Base-by-base conservation (phyloP, 2,329 filamentous ascomycete species). In the Sarocladium oryzae region DNA sequence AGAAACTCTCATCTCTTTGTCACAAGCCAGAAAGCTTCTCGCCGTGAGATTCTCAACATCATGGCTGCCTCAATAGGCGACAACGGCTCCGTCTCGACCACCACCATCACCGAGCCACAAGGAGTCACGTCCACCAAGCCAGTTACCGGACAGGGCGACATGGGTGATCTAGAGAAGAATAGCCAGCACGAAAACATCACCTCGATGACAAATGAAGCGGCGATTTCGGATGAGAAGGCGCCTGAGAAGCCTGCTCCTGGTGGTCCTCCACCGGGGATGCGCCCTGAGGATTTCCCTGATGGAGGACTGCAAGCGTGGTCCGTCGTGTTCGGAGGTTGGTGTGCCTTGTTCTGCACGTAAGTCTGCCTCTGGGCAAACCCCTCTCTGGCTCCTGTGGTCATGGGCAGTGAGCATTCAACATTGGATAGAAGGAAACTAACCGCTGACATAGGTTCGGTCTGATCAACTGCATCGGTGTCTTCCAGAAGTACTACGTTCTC, bases 401-500 rank as follows among this genome's bases (percentile, higher is more conserved):
- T n/a, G n/a, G n/a, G n/a, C n/a, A n/a, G n/a, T n/a, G n/a, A n/a
- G n/a, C n/a, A n/a, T n/a, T n/a, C n/a, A n/a, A n/a, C n/a, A n/a
- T n/a, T n/a, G n/a, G n/a, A n/a, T n/a, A n/a, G n/a, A n/a, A n/a
- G n/a, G 35, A 18, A 37, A 37, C n/a, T 37, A 16, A 37, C 28
- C 13, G 13, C 7, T 30, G 35, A 37, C 23, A 40, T 16, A 43
- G 40, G n/a, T 74, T 73, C 57, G 72, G 71, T 1, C 55, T 73
- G 24, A 55, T 73, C 51, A 74, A 74, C 58, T 72, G 56, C 53
- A 62, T 73, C 7, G 80, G 80, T 2, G 70, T 81, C 6, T 84
- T 84, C 58, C 77, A 83, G 62, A 69, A 73, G 37, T 82, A 83
- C 62, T 85, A 84, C 55, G 65, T 79, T 52, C 59, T 59, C 6